A percentile compares a stretch with the other conserved stretches of the same genome.
Evolutionary conservation across 163 green algal species (phyloP).

Genomic region (Trebouxiophyceae sp.): DNA sequence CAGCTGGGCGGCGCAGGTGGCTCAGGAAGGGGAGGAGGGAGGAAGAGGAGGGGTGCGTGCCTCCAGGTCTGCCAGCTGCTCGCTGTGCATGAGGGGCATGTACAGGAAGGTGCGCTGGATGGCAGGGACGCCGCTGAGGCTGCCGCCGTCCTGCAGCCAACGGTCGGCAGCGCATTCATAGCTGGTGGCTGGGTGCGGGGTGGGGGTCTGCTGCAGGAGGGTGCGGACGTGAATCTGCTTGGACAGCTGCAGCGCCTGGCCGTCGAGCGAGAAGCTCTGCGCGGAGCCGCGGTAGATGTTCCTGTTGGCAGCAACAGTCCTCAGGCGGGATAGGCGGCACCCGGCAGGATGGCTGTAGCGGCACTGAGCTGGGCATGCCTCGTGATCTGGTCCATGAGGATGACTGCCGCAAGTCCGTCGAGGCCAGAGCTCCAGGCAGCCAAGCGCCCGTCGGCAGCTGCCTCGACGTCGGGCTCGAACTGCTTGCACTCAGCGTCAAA

Average conservation of each 20-base stretch:
- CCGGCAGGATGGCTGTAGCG: too few species aligned
- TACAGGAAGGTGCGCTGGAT: background rate
- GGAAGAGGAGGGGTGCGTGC: background rate
- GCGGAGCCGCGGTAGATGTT: constrained; percentile 39
- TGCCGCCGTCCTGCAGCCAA: background rate
- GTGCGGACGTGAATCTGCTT: constrained; percentile 8
- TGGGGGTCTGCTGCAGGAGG: too few species aligned
- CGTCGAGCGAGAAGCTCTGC: constrained; percentile 37
- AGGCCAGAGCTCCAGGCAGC: background rate
- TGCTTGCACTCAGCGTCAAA: background rate
- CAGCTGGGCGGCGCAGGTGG: background rate
- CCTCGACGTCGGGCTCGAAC: background rate
- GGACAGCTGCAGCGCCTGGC: constrained; percentile 27
- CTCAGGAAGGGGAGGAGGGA: background rate
- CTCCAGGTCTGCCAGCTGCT: background rate
- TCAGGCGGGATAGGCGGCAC: too few species aligned
- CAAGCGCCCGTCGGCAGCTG: background rate
- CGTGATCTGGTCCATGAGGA: constrained; percentile 57
- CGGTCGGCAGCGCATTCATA: too few species aligned
- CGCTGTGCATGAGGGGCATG: background rate
- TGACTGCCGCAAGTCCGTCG: constrained; percentile 34
- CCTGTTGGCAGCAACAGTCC: too few species aligned
- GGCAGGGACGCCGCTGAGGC: background rate
- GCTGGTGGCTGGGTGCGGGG: too few species aligned
- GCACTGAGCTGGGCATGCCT: constrained; percentile 4